Evolutionary conservation across 192 early-diverging fungal genomes (phyloP).

Genomic region (Umbelopsis isabellina): DNA sequence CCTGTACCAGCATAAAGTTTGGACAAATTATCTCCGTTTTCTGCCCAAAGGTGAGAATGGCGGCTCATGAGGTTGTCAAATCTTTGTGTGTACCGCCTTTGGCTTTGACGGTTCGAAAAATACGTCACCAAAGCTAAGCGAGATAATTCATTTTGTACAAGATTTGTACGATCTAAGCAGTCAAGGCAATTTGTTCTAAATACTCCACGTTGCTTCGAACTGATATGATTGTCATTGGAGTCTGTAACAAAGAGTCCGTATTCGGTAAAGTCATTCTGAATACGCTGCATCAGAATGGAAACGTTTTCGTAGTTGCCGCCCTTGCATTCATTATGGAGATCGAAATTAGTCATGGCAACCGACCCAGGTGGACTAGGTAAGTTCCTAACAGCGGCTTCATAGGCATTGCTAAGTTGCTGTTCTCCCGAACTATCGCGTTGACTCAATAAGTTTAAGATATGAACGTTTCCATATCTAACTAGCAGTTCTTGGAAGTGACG

Average conservation of each 20-base stretch:
- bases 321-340: slow-evolving; percentile 81
- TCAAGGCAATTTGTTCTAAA: slow-evolving; percentile 95
- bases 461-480: slow-evolving; percentile 72
- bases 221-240: slow-evolving; percentile 52
- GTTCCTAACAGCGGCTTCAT: slow-evolving; percentile 51
- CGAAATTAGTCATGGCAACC: slow-evolving; percentile 75
- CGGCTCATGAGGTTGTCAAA: slow-evolving; percentile 39
- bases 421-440: slow-evolving; percentile 72
- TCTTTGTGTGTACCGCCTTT: background rate
- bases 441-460: slow-evolving; percentile 80
- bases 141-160: slow-evolving; percentile 83
- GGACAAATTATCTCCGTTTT: slow-evolving; percentile 91
- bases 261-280: slow-evolving; percentile 55
- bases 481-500: slow-evolving; percentile 77
- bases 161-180: slow-evolving; percentile 86
- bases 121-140: slow-evolving; percentile 50
- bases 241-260: slow-evolving; percentile 77
- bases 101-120: slow-evolving; percentile 40
- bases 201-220: slow-evolving; percentile 78
- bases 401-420: slow-evolving; percentile 68
- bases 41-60: slow-evolving; percentile 73
- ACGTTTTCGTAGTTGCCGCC: slow-evolving; percentile 80
- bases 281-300: slow-evolving; percentile 54
- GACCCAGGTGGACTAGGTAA: slow-evolving; percentile 49
- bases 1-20: slow-evolving; percentile 96